Base-by-base conservation (phyloP, 345 rosid species). In the Microcos paniculata region DNA sequence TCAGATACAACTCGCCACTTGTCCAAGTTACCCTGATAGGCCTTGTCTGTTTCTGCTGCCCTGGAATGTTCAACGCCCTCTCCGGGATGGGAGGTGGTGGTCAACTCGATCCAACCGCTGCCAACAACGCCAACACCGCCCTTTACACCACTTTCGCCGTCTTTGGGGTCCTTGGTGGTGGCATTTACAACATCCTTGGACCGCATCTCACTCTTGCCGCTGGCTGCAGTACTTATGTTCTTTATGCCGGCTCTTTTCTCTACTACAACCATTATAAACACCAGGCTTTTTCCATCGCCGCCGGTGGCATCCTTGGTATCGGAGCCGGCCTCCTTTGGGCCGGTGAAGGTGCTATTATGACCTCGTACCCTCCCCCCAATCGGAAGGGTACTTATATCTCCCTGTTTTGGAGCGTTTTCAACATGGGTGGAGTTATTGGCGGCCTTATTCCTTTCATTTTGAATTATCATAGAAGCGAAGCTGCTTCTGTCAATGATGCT, bases 61-160 rank as follows among this genome's bases (percentile, higher is more conserved):
- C 99, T 0, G 97, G 97, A 1, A 95, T 95, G 94, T 95, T 93
- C 85, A 95, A 95, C 71, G 99, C 99, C 33, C 89, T 95, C 71
- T 87, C 96, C 33, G 99, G 99, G 6, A 90, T 95, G 99, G 99
- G 99, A 18, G 99, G 94, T 1, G 98, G 96, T 0, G 99, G 98
- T 18, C 99, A 95, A 79, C 85, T 93, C 4, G 88, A 95, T 67
- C 80, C 82, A 53, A 90, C 92, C 26, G 99, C 99, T 18, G 83
- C 90, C 56, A 86, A 95, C 87, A 95, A 93, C 82, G 94, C 99
- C 64, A 86, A 83, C 83, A 89, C 93, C 38, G 88, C 91, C 72
- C 87, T 89, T 35, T 89, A 87, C 84, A 80, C 86, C 42, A 81
- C 91, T 58, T 89, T 89, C 82, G 79, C 87, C 71, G 45, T 89